Percentiles rank a stretch among this genome's conserved stretches.
Conservation (phyloP, 2,329 filamentous ascomycete genomes). For the Fusarium sacchari region DNA sequence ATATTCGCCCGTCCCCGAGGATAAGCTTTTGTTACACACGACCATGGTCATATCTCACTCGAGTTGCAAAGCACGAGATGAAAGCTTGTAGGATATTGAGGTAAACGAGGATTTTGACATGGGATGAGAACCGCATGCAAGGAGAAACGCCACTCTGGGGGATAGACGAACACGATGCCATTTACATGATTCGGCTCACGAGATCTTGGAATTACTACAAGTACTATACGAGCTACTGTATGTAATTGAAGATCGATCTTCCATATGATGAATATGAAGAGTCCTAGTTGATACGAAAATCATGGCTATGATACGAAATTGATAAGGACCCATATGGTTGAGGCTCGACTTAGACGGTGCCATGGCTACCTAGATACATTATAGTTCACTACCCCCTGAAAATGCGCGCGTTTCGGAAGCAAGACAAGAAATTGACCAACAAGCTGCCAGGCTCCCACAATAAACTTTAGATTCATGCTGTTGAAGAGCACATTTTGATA, state of each 20-base stretch:
- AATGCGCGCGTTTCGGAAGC: too few relatives aligned
- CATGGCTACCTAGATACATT: background rate
- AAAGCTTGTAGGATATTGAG: background rate
- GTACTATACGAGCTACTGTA: fast-evolving
- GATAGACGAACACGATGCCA: background rate
- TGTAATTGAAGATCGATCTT: too few relatives aligned
- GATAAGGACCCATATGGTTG: background rate
- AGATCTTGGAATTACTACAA: background rate
- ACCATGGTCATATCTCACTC: too few relatives aligned
- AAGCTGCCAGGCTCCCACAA: too few relatives aligned
- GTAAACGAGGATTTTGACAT: background rate
- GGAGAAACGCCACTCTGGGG: background rate
- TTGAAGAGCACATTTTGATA: background rate
- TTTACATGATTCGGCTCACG: background rate
- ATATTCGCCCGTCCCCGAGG: background rate
- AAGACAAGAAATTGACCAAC: background rate
- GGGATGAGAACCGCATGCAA: background rate
- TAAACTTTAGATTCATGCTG: background rate
- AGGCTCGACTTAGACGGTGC: background rate
- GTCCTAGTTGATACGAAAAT: background rate
- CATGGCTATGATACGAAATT: background rate
- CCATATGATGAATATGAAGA: fast-evolving
- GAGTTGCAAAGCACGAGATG: background rate
- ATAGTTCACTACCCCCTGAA: background rate
- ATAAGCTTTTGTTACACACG: background rate